A percentile compares a stretch with the other conserved stretches of the same genome.
These are phyloP conservation scores for Coix lacrymajobi DNA, from an alignment of 176 grass and related monocot species.

Conservation along the genomic window DNA sequence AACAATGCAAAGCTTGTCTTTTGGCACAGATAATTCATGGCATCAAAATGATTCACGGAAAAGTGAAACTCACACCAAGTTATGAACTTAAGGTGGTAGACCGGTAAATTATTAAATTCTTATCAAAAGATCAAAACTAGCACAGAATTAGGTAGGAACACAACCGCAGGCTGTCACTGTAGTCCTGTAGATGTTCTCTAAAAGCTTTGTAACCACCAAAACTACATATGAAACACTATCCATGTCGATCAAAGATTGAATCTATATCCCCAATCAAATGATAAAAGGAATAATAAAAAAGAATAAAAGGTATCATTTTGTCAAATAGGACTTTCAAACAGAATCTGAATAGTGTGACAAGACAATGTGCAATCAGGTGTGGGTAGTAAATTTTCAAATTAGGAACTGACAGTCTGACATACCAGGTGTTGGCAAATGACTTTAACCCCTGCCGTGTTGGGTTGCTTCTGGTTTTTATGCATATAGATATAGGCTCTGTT, in stretches of 20 bases:
- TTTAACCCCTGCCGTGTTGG: not conserved
- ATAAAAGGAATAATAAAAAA: not conserved
- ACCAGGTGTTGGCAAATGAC: not conserved
- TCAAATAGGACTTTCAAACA: not conserved
- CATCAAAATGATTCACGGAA: not conserved
- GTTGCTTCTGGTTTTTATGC: not conserved
- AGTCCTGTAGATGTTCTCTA: not conserved
- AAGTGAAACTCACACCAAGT: not conserved
- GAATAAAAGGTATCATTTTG: not conserved
- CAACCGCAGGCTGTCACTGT: not conserved
- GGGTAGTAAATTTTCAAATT: not conserved
- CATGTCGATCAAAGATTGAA: not conserved
- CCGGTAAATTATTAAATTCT: not conserved
- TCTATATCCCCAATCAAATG: not conserved
- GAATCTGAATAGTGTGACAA: not conserved
- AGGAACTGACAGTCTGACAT: not conserved
- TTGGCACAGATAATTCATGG: not conserved
- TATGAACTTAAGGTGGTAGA: not conserved
- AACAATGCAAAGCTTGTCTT: not conserved
- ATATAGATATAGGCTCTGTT: not conserved
- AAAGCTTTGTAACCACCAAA: not conserved
- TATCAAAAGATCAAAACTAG: not conserved
- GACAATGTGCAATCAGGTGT: not conserved
- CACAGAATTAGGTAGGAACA: not conserved
- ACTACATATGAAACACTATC: not conserved